Conservation (phyloP, 352 stramenopile species). For the Phytopythium ostracodes region DNA sequence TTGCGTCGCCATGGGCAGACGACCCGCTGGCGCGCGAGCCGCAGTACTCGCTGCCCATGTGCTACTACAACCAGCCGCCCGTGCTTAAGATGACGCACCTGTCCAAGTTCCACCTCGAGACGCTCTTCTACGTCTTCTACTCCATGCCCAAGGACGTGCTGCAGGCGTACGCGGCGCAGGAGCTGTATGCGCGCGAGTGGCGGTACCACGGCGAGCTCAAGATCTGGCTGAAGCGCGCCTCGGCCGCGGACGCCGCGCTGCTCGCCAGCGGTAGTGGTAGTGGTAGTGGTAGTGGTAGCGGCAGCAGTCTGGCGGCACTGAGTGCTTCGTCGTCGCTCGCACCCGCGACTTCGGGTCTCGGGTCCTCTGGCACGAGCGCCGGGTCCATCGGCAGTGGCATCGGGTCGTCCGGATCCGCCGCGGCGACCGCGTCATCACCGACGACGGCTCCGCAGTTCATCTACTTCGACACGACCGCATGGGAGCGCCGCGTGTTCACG, state of each 20-base stretch:
- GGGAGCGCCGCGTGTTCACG: conserved; percentile 93
- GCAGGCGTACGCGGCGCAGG: conserved; percentile 89
- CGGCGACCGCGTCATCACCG: conserved; percentile 6
- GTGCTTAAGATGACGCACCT: conserved; percentile 97
- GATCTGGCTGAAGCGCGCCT: conserved; percentile 94
- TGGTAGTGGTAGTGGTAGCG: conserved; percentile 3
- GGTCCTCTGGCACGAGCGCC: conserved; percentile 37
- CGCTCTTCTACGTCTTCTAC: conserved; percentile 99
- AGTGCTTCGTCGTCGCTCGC: conserved; percentile 20
- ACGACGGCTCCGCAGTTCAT: conserved; percentile 79
- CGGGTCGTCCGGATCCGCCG: conserved; percentile 15
- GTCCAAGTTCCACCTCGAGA: conserved; percentile 98
- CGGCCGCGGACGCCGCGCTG: conserved; percentile 54
- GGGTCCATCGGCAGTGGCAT: conserved; percentile 66
- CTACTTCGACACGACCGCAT: conserved; percentile 94
- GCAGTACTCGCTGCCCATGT: conserved; percentile 80
- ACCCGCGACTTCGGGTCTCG: conserved; percentile 6
- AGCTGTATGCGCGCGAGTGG: conserved; percentile 94
- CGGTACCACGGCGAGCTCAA: conserved; percentile 96
- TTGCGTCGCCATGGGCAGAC: conserved; percentile 78
- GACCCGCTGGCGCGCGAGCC: conserved; percentile 72
- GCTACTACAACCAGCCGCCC: conserved; percentile 93
- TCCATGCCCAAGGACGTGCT: conserved; percentile 97
- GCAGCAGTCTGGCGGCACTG: conserved; percentile 2
- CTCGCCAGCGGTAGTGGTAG: conserved; percentile 19